phyloP scores from a whole-genome alignment of 208 protist genomes.

The Leishmania turanica region DNA sequence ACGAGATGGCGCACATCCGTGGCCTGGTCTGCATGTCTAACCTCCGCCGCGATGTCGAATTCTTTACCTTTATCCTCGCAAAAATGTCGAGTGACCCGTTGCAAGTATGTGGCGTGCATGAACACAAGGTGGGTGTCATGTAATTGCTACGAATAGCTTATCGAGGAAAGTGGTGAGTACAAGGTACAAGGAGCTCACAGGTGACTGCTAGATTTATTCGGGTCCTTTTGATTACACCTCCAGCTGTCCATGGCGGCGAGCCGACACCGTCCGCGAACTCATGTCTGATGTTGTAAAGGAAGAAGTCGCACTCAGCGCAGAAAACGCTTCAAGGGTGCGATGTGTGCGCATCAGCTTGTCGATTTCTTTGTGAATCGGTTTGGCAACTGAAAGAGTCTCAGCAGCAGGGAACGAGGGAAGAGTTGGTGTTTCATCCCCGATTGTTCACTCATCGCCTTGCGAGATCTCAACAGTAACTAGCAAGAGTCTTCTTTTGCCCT shows the following conservation, averaged over 20 bases:
- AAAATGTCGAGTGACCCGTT: constrained; percentile 19
- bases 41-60: constrained; percentile 40
- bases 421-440: neutral
- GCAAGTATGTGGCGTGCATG: constrained; percentile 27
- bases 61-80: neutral
- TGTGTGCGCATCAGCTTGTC: neutral
- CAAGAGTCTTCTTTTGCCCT: neutral
- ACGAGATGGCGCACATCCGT: constrained; percentile 39
- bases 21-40: constrained; percentile 17
- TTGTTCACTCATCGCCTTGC: neutral
- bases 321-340: neutral
- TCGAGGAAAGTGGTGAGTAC: neutral
- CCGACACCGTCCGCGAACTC: neutral
- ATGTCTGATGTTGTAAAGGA: neutral
- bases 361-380: neutral
- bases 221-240: neutral
- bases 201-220: neutral
- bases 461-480: neutral
- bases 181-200: neutral
- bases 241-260: neutral
- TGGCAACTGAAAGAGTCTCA: neutral
- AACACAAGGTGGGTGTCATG: neutral
- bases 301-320: neutral
- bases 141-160: neutral
- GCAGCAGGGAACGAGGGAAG: neutral